Conservation (phyloP, 495 filamentous ascomycete species). For the Aspergillus baeticus region DNA sequence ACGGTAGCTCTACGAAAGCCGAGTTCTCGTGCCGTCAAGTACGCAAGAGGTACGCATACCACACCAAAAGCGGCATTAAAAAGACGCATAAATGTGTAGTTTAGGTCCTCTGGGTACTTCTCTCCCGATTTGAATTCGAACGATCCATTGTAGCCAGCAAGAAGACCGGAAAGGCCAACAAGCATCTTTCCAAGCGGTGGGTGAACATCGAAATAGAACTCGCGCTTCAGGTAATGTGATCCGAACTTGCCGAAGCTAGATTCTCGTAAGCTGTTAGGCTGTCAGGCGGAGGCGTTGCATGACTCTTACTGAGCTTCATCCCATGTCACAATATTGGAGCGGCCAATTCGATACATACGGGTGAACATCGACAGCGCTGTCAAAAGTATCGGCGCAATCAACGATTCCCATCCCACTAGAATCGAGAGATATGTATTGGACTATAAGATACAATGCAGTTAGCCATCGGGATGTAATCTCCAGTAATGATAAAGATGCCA, state of each 20-base stretch:
- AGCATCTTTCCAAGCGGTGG: conserved; percentile 98
- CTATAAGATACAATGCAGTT: conserved; percentile 20
- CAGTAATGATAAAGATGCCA: no score
- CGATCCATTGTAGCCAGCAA: conserved; percentile 97
- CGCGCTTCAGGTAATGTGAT: conserved; percentile 96
- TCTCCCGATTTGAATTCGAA: conserved; percentile 99
- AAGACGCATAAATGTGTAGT: conserved; percentile 97
- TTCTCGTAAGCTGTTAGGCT: conserved; percentile 22
- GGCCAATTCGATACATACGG: conserved; percentile 89
- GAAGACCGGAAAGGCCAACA: conserved; percentile 90
- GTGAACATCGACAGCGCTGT: conserved; percentile 91
- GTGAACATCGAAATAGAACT: conserved; percentile 99
- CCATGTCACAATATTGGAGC: conserved; percentile 96
- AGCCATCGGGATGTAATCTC: not conserved
- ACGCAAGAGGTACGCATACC: conserved; percentile 88
- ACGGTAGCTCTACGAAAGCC: conserved; percentile 82
- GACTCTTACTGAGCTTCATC: conserved; percentile 88
- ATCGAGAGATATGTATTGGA: conserved; percentile 51
- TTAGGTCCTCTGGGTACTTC: conserved; percentile 85
- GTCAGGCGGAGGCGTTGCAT: conserved; percentile 14
- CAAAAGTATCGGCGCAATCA: conserved; percentile 86
- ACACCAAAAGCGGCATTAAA: conserved; percentile 97
- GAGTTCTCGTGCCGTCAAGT: conserved; percentile 88
- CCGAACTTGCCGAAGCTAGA: conserved; percentile 96
- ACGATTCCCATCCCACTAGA: conserved; percentile 77